These are phyloP conservation scores for Daldinia vernicosa DNA, from an alignment of 495 filamentous ascomycete genomes.

Conservation along the genomic window DNA sequence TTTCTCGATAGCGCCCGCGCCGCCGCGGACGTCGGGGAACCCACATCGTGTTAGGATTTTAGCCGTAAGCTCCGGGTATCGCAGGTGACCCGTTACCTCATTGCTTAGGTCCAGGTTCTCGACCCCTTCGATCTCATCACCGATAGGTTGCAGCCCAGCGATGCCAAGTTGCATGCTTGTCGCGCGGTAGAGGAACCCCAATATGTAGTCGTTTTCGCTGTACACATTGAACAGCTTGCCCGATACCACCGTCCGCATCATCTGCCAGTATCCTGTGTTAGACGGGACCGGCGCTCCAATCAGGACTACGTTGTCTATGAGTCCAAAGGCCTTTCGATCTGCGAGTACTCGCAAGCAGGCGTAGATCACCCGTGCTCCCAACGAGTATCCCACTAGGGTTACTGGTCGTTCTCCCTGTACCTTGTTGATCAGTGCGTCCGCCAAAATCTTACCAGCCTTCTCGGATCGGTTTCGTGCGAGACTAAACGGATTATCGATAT, in stretches of 20 bases:
- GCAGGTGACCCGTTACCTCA: slow-evolving; percentile 74
- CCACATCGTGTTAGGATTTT: slow-evolving; percentile 73
- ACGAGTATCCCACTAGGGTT: slow-evolving; percentile 83
- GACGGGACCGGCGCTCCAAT: slow-evolving; percentile 84
- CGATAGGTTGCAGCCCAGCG: slow-evolving; percentile 74
- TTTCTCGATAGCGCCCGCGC: slow-evolving; percentile 61
- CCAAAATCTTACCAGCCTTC: slow-evolving; percentile 83
- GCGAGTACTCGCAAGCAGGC: slow-evolving; percentile 75
- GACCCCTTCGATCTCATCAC: slow-evolving; percentile 68
- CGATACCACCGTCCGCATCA: slow-evolving; percentile 74
- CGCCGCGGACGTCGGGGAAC: slow-evolving; percentile 68
- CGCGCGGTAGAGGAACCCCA: slow-evolving; percentile 80
- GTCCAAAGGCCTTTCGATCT: slow-evolving; percentile 74
- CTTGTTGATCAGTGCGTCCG: slow-evolving; percentile 83
- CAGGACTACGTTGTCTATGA: slow-evolving; percentile 81
- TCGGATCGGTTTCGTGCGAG: slow-evolving; percentile 79
- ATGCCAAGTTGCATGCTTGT: slow-evolving; percentile 79
- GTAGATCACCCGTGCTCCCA: slow-evolving; percentile 85
- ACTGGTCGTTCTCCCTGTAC: slow-evolving; percentile 88
- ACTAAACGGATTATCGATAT: slow-evolving; percentile 86
- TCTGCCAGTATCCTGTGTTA: slow-evolving; percentile 69
- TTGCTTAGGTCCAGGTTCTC: slow-evolving; percentile 81
- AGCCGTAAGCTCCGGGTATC: slow-evolving; percentile 74
- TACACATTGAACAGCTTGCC: slow-evolving; percentile 81
- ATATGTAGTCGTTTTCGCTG: slow-evolving; percentile 78